Percentiles rank a stretch among this genome's conserved stretches.
These are phyloP conservation scores for Cucumis melo DNA, from an alignment of 306 rosid genomes.

Conservation along the genomic window DNA sequence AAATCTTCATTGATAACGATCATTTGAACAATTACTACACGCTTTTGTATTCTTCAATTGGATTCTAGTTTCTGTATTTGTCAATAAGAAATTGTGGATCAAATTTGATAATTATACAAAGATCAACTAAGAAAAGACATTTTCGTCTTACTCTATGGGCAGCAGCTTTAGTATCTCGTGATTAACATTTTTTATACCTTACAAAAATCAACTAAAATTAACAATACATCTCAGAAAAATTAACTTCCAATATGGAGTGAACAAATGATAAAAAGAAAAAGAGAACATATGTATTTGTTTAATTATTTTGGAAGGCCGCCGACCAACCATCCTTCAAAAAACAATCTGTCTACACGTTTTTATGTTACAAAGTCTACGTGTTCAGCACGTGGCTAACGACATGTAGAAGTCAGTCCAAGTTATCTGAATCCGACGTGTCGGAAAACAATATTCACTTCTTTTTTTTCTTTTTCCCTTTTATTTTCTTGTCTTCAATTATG, in stretches of 20 bases:
- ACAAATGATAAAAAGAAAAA: no score
- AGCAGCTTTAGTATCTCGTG: no score
- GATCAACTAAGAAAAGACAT: no score
- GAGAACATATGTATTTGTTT: no score
- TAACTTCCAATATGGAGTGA: no score
- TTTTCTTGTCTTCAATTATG: neutral
- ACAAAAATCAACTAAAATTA: no score
- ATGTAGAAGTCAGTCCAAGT: constrained; percentile 6
- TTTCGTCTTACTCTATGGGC: neutral
- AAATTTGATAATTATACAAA: neutral
- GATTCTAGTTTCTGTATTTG: neutral
- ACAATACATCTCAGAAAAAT: no score
- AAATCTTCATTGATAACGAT: neutral
- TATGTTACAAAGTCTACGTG: neutral
- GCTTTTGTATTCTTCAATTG: neutral
- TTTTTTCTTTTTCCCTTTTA: neutral
- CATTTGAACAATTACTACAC: neutral
- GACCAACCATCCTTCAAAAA: neutral
- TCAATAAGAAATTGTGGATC: neutral
- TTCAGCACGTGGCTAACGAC: constrained; percentile 28
- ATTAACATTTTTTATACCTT: no score
- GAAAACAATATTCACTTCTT: neutral
- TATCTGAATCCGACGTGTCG: constrained; percentile 1
- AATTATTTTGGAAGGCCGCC: neutral
- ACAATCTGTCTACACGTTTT: neutral